Evolutionary conservation across 306 rosid genomes (phyloP).

Genomic region (Vigna unguiculata): DNA sequence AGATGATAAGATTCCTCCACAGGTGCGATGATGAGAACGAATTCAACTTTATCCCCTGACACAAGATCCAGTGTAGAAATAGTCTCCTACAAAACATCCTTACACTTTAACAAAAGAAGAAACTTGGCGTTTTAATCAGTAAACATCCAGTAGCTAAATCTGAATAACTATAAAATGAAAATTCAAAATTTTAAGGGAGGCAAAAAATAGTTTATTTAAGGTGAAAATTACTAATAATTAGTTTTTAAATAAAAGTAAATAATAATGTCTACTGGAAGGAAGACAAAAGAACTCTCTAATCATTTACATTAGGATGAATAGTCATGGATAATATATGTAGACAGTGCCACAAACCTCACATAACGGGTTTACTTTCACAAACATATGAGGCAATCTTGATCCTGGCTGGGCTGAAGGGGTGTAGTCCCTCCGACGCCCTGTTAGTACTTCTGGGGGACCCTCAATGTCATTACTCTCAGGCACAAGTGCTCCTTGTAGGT

Average conservation of each 20-base stretch:
- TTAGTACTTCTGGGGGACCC: slow-evolving; percentile 59
- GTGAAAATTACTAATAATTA: slow-evolving; percentile 9
- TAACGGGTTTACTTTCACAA: slow-evolving; percentile 57
- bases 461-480: slow-evolving; percentile 51
- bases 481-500: slow-evolving; percentile 78
- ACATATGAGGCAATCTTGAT: slow-evolving; percentile 89
- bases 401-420: slow-evolving; percentile 85
- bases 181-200: background rate
- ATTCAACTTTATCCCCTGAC: slow-evolving; percentile 71
- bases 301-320: background rate
- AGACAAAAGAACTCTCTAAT: slow-evolving; percentile 1
- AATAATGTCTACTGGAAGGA: slow-evolving; percentile 1
- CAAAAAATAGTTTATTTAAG: background rate
- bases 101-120: slow-evolving; percentile 16
- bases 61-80: slow-evolving; percentile 81
- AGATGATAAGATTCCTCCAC: slow-evolving; percentile 59
- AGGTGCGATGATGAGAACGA: slow-evolving; percentile 78
- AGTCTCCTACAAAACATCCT: slow-evolving; percentile 51
- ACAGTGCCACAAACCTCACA: slow-evolving; percentile 61
- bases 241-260: background rate
- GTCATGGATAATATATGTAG: slow-evolving; percentile 1
- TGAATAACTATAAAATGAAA: slow-evolving; percentile 28
- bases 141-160: slow-evolving; percentile 28
- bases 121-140: slow-evolving; percentile 19
- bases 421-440: slow-evolving; percentile 83